Evolutionary conservation across 352 stramenopile species (phyloP), one percentile per base, ranked within the genome.

Genomic region (Thalassiosira mediterranea): DNA sequence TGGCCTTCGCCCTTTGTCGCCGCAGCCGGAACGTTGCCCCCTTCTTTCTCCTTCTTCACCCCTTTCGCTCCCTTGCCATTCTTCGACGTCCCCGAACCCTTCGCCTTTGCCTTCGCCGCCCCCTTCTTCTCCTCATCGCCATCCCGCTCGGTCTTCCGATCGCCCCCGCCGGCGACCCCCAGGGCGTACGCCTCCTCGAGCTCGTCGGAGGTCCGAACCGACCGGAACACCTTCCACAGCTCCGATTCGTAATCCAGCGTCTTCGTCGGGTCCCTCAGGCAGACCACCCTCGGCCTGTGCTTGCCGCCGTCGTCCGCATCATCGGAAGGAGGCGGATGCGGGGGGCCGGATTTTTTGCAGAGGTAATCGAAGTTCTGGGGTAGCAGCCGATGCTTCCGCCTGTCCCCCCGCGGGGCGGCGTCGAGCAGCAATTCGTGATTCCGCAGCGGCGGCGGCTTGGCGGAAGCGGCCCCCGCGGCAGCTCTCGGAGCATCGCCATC

Each of bases 211-310:
- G 69, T 88, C 26, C 74, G 81, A n/a, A 89, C 63, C 0, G 66
- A 75, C 10, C 74, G 25, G 65, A 92, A 92, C 0, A 92, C 52
- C 47, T 88, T 74, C 79, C 79, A 90, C 40, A 91, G 66, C 59
- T 90, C 84, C 34, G 48, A 25, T 67, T 88, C 67, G 63, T 91
- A 91, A 38, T 87, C 86, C 26, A 80, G 37, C 19, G 57, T 80
- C 65, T 83, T 19, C 11, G 69, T 81, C 21, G 79, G 72, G 72
- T 88, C 72, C 15, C 59, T n/a, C 31, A 92, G 66, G 11, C 65
- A 84, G 38, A 91, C 69, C 10, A 92, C 81, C 28, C 64, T 69
- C 42, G 81, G 61, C 56, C 46, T 26, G 17, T 38, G 15, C 25
- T 47, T 32, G 11, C 31, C 25, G 23, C 38, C 48, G 53, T 34